Evolutionary conservation across 768 basidiomycete species (phyloP), one percentile per base, ranked within the genome.

Genomic region (Coprinellus micaceus): DNA sequence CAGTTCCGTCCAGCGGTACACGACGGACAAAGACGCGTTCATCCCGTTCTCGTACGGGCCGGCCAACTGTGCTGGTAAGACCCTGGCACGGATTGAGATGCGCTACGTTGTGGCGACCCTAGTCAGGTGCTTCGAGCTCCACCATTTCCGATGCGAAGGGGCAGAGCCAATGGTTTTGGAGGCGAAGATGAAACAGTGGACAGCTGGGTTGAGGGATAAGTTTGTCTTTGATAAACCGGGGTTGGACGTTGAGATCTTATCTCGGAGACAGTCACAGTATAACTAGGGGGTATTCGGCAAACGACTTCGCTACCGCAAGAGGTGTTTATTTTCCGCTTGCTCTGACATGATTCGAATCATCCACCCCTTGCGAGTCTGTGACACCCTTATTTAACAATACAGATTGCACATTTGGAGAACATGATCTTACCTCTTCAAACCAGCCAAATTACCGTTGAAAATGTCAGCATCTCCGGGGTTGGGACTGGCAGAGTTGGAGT

Each of bases 401-500:
- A n/a, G n/a, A n/a, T n/a, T n/a, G n/a, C n/a, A n/a, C n/a, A n/a
- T n/a, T n/a, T n/a, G n/a, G n/a, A n/a, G n/a, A n/a, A n/a, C n/a
- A n/a, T n/a, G n/a, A n/a, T n/a, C n/a, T 51, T 40, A 58, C 57
- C 57, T 29, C 26, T 25, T 22, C 9, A 58, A 41, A 10, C 57
- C 57, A 12, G 57, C 57, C 13, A 12, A 3, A 39, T 58, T 51
- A 17, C 83, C 84, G 39, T 83, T 82, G 72, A 82, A 85, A 53
- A 70, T 58, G 60, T 85, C 77, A 50, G 79, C 77, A 57, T 86
- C 83, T 37, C 83, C 83, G 43, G 82, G 82, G 62, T 80, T 81
- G 21, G 78, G 39, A 4, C 83, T 80, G 28, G 77, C 77, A 3
- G n/a, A n/a, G n/a, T n/a, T n/a, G n/a, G 78, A 79, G 51, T 82